Evolutionary conservation across 2,329 filamentous ascomycete genomes (phyloP).

Genomic region (Ophiocordyceps camponoti-saundersi): DNA sequence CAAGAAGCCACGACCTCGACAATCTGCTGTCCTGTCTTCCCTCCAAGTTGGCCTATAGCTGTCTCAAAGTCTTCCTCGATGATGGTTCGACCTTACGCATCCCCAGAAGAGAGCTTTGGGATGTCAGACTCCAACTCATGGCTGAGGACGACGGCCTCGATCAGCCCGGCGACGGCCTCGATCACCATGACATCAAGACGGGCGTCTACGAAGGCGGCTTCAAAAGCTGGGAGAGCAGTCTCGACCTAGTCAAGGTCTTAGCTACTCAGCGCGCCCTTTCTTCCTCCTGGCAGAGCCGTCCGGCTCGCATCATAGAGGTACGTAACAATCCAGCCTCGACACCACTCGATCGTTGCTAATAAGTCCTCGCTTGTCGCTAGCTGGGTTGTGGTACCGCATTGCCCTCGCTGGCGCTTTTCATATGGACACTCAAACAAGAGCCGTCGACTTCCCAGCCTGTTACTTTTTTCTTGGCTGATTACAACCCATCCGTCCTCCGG

Average conservation of each 20-base stretch:
- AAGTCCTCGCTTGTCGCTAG: constrained; percentile 19
- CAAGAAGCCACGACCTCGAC: constrained; percentile 31
- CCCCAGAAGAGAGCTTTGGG: constrained; percentile 64
- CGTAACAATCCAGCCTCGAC: neutral
- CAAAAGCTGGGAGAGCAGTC: constrained; percentile 79
- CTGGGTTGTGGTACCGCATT: constrained; percentile 67
- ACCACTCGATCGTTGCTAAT: constrained; percentile 4
- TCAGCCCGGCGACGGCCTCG: constrained; percentile 27
- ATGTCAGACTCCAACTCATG: constrained; percentile 68
- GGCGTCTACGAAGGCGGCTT: constrained; percentile 78
- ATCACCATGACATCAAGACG: constrained; percentile 58
- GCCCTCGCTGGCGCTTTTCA: constrained; percentile 54
- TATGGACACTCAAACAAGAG: constrained; percentile 29
- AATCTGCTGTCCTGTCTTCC: constrained; percentile 43
- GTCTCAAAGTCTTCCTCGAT: constrained; percentile 40
- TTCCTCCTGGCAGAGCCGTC: constrained; percentile 12
- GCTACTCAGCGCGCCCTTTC: constrained; percentile 22
- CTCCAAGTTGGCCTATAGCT: constrained; percentile 55
- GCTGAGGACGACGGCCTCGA: constrained; percentile 37
- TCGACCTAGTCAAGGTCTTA: constrained; percentile 60
- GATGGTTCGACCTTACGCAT: constrained; percentile 35
- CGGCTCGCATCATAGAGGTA: constrained; percentile 36
- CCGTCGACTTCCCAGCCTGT: constrained; percentile 15
- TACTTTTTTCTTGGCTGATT: constrained; percentile 56
- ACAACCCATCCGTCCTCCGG: constrained; percentile 61